Evolutionary conservation across 2,329 filamentous ascomycete genomes (phyloP).

Genomic region (Venturia asperata): DNA sequence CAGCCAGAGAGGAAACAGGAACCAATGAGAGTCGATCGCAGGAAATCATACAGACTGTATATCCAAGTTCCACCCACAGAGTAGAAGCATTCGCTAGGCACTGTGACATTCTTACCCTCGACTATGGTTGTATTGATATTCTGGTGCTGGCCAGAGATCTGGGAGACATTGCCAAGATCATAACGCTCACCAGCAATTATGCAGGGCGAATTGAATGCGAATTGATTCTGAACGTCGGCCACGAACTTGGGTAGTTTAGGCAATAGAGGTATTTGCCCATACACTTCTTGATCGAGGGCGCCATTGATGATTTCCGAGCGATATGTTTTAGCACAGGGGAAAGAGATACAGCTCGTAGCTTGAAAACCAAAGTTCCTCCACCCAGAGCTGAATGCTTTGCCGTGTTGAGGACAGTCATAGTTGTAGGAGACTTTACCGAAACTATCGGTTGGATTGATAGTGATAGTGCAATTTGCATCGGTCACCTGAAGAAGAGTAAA

Average conservation of each 20-base stretch:
- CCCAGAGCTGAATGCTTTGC: neutral
- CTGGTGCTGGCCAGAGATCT: neutral
- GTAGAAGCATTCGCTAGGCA: neutral
- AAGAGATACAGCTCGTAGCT: neutral
- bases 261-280: neutral
- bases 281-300: neutral
- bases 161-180: neutral
- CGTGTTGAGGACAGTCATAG: constrained; percentile 4
- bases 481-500: neutral
- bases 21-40: neutral
- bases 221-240: neutral
- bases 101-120: neutral
- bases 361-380: neutral
- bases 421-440: neutral
- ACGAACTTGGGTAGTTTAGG: neutral
- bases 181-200: neutral
- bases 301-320: neutral
- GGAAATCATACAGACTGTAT: neutral
- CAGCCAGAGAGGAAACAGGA: neutral
- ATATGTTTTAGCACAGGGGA: neutral
- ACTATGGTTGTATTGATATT: constrained; percentile 3
- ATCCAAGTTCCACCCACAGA: neutral
- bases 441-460: neutral
- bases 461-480: neutral
- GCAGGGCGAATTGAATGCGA: neutral